Base-by-base conservation (phyloP, 164 flowering plant species). In the Akebia trifoliata region DNA sequence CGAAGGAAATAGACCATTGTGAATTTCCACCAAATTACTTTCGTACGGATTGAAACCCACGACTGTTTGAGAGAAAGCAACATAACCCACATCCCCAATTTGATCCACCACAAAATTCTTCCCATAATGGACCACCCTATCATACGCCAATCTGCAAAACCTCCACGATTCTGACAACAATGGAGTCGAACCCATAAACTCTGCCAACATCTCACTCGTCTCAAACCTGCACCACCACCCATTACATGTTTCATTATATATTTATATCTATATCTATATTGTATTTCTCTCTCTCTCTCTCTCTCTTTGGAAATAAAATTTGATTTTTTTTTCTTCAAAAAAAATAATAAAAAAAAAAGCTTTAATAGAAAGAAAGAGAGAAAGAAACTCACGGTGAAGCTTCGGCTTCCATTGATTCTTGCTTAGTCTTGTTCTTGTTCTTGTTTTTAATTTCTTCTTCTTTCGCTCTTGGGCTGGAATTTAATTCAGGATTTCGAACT, bases 211-310 rank as follows among this genome's bases (percentile, higher is more conserved):
- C 67, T 88, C 90, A 45, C 86, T 83, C 2, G 72, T 79, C 79
- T 88, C 96, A 48, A 85, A 88, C 57, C 86, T 79, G 82, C 25
- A n/a, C n/a, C n/a, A n/a, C n/a, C n/a, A n/a, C n/a, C n/a, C n/a
- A n/a, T n/a, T n/a, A n/a, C n/a, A n/a, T n/a, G n/a, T n/a, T n/a
- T n/a, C n/a, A n/a, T n/a, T n/a, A n/a, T n/a, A n/a, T n/a, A n/a
- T n/a, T n/a, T n/a, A n/a, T n/a, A n/a, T n/a, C n/a, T n/a, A n/a
- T n/a, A n/a, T n/a, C n/a, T n/a, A n/a, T n/a, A n/a, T n/a, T n/a
- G n/a, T n/a, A n/a, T n/a, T n/a, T n/a, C n/a, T n/a, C n/a, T n/a
- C n/a, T n/a, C n/a, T n/a, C n/a, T n/a, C n/a, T n/a, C n/a, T n/a
- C n/a, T n/a, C n/a, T n/a, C n/a, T n/a, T n/a, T n/a, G n/a, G n/a